Evolutionary conservation across 805 yeast species (phyloP).

Genomic region (Wickerhamiella galacta): DNA sequence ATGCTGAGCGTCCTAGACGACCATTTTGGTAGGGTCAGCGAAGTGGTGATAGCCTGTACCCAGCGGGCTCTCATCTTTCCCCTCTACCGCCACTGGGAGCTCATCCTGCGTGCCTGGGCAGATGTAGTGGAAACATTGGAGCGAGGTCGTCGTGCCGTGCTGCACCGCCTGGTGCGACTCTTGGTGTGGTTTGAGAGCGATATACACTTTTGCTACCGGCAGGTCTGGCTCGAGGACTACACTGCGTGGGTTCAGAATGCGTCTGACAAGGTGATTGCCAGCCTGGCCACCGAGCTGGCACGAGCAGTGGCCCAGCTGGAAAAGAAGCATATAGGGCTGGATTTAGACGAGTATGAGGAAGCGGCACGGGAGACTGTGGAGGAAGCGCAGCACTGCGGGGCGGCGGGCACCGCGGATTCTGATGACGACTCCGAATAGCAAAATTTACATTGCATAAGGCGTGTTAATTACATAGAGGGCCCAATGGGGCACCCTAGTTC

Average conservation of each 20-base stretch:
- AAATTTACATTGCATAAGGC: too few relatives aligned
- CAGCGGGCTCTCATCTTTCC: constrained; percentile 71
- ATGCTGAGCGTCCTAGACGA: constrained; percentile 56
- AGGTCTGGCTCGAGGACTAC: constrained; percentile 15
- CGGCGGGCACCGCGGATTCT: constrained; percentile 5
- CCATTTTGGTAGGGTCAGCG: constrained; percentile 29
- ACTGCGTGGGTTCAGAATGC: constrained; percentile 16
- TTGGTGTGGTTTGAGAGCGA: constrained; percentile 50
- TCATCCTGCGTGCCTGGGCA: constrained; percentile 50
- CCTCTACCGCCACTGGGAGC: constrained; percentile 50
- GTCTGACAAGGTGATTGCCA: constrained; percentile 9
- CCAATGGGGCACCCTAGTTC: too few relatives aligned
- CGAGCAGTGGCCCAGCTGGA: constrained; percentile 4
- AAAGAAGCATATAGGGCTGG: constrained; percentile 5
- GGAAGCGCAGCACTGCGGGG: constrained; percentile 6
- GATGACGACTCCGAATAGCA: constrained; percentile 3
- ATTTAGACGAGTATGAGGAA: constrained; percentile 6
- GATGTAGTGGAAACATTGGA: constrained; percentile 51
- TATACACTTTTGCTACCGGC: constrained; percentile 12
- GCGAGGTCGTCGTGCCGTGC: constrained; percentile 51
- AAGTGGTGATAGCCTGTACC: constrained; percentile 41
- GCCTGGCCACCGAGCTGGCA: constrained; percentile 12
- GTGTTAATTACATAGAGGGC: too few relatives aligned
- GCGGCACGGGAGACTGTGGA: constrained; percentile 5
- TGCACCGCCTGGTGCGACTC: constrained; percentile 40